Base-by-base conservation (phyloP, 306 rosid genomes). In the Prunus mongolica region DNA sequence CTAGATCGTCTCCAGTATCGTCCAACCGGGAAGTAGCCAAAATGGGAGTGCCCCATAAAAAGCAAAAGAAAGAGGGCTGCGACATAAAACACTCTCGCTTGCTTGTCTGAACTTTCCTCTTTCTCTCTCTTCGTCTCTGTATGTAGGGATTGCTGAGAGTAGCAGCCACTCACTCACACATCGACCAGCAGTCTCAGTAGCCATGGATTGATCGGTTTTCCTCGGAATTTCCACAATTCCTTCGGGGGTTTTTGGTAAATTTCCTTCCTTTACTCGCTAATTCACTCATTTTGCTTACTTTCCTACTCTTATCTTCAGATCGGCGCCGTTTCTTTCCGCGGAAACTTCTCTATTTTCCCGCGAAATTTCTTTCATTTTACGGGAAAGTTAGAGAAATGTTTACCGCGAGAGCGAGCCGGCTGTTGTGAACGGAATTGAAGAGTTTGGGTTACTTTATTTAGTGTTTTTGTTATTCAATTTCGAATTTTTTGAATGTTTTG, bases 151-250 rank as follows among this genome's bases (percentile, higher is more conserved):
- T 76, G 56, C 81, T 24, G 44, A 41, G 65, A 80, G 73, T 74
- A 66, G 70, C 84, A 79, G 78, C 83, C 79, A 72, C 81, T 8
- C 83, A 71, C 66, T 16, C 46, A 30, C 77, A n/a, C 18, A 67
- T 45, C 71, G 19, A 45, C 56, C 68, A 4, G 58, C 32, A 46
- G 3, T 63, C 60, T n/a, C 47, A 16, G 13, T n/a, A 28, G 32
- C 61, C 47, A 82, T 82, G 85, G 82, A 72, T 72, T 77, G 82
- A 82, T 77, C 81, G 38, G 11, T 63, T 38, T 64, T 28, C 30
- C 22, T 50, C 57, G 67, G 55, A 78, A 65, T 41, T 74, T 45
- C 72, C 18, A 28, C n/a, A 55, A 54, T 61, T 68, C 67, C 46
- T 18, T 24, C 41, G 6, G 10, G 32, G 1, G 14, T 54, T 25